Evolutionary conservation across 495 filamentous ascomycete genomes (phyloP).

Genomic region (Clavariopsis aquatica): DNA sequence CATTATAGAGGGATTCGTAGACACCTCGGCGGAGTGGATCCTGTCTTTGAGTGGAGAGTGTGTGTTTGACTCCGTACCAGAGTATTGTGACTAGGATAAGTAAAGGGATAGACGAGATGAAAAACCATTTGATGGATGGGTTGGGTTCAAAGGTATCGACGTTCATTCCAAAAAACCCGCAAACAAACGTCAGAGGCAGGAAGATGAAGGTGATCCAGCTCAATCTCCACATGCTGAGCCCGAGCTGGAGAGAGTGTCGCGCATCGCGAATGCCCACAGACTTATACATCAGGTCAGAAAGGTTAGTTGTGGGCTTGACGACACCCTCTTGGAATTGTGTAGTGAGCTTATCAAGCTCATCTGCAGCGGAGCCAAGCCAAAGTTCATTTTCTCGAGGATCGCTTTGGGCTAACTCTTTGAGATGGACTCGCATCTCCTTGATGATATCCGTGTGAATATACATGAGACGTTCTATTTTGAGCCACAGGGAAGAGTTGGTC

Average conservation of each 20-base stretch:
- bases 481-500: conserved; percentile 54
- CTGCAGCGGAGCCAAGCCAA: conserved; percentile 48
- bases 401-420: conserved; percentile 42
- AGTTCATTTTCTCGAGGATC: conserved; percentile 37
- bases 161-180: conserved; percentile 59
- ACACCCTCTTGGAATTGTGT: conserved; percentile 53
- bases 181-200: conserved; percentile 56
- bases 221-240: conserved; percentile 51
- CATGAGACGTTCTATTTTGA: conserved; percentile 57
- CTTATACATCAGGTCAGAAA: conserved; percentile 58
- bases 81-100: conserved; percentile 49
- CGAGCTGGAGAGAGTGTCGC: conserved; percentile 53
- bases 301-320: conserved; percentile 52
- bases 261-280: conserved; percentile 57
- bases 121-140: conserved; percentile 56
- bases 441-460: conserved; percentile 52
- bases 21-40: conserved; percentile 54
- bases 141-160: conserved; percentile 48
- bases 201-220: conserved; percentile 52
- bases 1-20: conserved; percentile 53
- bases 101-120: conserved; percentile 51
- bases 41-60: conserved; percentile 48
- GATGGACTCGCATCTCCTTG: conserved; percentile 49
- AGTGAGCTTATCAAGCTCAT: conserved; percentile 49
- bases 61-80: conserved; percentile 56